Percentiles rank a stretch among this genome's conserved stretches.
phyloP scores from a whole-genome alignment of 108 stramenopile species.

The Heterococcus sp. region DNA sequence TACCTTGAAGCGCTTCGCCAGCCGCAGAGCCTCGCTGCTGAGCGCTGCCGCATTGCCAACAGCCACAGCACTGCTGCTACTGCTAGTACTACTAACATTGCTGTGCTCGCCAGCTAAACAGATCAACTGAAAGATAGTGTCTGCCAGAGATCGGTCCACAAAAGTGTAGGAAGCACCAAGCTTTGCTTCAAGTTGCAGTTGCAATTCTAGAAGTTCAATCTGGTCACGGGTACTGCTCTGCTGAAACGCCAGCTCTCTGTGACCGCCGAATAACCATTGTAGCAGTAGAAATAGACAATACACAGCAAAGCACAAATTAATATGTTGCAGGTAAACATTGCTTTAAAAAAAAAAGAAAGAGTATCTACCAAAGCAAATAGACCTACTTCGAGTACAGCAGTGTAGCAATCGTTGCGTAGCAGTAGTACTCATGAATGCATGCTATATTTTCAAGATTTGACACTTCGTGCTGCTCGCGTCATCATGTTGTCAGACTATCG shows the following conservation, averaged over 20 bases:
- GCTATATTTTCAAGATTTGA: no score
- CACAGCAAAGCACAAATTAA: no score
- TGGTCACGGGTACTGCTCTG: constrained; percentile 46
- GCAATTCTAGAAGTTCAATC: constrained; percentile 42
- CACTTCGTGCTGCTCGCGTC: no score
- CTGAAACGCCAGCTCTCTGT: constrained; percentile 44
- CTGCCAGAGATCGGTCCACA: constrained; percentile 47
- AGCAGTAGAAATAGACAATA: no score
- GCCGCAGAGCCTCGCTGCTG: constrained; percentile 17
- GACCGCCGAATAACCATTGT: no score
- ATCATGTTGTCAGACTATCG: no score
- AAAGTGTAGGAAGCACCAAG: constrained; percentile 24
- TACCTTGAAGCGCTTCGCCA: constrained; percentile 35
- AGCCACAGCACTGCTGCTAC: background rate
- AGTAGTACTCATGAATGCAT: no score
- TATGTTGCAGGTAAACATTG: no score
- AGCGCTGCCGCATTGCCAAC: constrained; percentile 1
- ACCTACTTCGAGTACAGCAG: no score
- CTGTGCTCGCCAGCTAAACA: constrained; percentile 3
- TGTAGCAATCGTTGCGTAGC: no score
- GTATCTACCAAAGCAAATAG: no score
- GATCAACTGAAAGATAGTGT: constrained; percentile 46
- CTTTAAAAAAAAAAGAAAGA: no score
- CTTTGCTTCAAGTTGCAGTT: constrained; percentile 31
- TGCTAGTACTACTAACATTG: background rate